Evolutionary conservation across 2,329 filamentous ascomycete genomes (phyloP).

Genomic region (Ceratocystis colombiana): DNA sequence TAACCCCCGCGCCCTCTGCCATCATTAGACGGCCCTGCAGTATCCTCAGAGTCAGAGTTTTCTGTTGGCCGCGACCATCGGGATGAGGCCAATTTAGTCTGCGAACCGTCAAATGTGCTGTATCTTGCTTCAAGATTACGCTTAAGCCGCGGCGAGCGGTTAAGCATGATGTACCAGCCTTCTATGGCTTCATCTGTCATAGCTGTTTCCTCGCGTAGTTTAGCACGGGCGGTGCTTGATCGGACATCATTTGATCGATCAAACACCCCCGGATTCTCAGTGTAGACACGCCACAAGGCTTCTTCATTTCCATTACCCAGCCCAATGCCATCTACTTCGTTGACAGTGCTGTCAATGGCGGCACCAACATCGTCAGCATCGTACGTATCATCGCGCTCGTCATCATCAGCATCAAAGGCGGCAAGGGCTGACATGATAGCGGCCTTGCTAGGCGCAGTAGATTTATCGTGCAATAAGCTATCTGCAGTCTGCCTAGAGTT

Average conservation of each 20-base stretch:
- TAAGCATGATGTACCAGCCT: constrained; percentile 84
- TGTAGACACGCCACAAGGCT: constrained; percentile 61
- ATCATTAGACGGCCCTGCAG: constrained; percentile 32
- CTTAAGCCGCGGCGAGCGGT: constrained; percentile 58
- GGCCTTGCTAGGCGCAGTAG: constrained; percentile 61
- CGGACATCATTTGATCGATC: constrained; percentile 60
- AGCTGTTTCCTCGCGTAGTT: constrained; percentile 63
- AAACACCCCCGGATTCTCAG: constrained; percentile 55
- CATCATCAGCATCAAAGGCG: constrained; percentile 84
- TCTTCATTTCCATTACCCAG: constrained; percentile 52
- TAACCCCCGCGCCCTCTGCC: constrained; percentile 41
- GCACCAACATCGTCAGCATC: constrained; percentile 87
- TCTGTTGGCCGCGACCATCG: constrained; percentile 41
- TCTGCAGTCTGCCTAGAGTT: constrained; percentile 57
- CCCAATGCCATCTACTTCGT: constrained; percentile 39
- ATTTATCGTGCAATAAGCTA: constrained; percentile 55
- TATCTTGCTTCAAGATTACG: constrained; percentile 62
- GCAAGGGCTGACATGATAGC: constrained; percentile 81
- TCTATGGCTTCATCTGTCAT: constrained; percentile 93
- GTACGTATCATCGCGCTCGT: constrained; percentile 95
- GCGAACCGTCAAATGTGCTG: constrained; percentile 54
- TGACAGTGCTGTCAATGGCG: constrained; percentile 62
- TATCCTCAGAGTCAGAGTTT: constrained; percentile 23
- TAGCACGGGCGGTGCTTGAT: constrained; percentile 41
- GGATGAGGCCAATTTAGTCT: constrained; percentile 54